Evolutionary conservation across 2,329 filamentous ascomycete species (phyloP).

Genomic region (Orbilia javanica): DNA sequence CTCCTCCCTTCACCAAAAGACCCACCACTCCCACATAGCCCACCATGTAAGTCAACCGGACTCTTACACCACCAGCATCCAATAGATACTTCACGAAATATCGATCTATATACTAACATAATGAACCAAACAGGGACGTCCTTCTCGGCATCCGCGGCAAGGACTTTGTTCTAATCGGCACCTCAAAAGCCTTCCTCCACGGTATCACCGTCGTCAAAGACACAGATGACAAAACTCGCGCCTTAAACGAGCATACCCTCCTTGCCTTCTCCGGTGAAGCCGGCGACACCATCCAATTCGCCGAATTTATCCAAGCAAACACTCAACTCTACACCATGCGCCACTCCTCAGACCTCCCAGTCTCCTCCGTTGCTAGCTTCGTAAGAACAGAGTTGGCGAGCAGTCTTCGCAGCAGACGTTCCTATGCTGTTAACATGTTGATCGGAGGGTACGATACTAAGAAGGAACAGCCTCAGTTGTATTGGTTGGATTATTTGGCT

Average conservation of each 20-base stretch:
- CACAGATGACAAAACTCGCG: slow-evolving; percentile 93
- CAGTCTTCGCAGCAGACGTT: slow-evolving; percentile 89
- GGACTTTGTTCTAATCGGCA: slow-evolving; percentile 97
- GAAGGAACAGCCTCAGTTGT: slow-evolving; percentile 88
- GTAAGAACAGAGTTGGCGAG: slow-evolving; percentile 93
- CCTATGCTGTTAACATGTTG: slow-evolving; percentile 96
- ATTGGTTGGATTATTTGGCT: slow-evolving; percentile 98
- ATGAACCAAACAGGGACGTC: slow-evolving; percentile 79
- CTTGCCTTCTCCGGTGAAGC: slow-evolving; percentile 97
- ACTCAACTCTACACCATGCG: slow-evolving; percentile 98
- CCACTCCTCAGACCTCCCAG: slow-evolving; percentile 91
- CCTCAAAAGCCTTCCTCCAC: slow-evolving; percentile 98
- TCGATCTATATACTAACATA: slow-evolving; percentile 21
- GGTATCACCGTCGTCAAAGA: slow-evolving; percentile 96
- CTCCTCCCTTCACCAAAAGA: neutral
- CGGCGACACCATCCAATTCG: slow-evolving; percentile 86
- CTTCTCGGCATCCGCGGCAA: slow-evolving; percentile 98
- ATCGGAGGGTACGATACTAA: slow-evolving; percentile 94
- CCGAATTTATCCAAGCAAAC: slow-evolving; percentile 99
- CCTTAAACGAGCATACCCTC: slow-evolving; percentile 91
- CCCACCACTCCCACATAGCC: neutral
- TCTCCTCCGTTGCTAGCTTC: slow-evolving; percentile 89
- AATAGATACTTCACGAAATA: neutral
- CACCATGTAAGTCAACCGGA: slow-evolving; percentile 33
- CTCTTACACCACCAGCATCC: neutral